A percentile compares a stretch with the other conserved stretches of the same genome.
These are phyloP conservation scores for Yarrowia osloensis DNA, from an alignment of 805 yeast species.

Conservation along the genomic window DNA sequence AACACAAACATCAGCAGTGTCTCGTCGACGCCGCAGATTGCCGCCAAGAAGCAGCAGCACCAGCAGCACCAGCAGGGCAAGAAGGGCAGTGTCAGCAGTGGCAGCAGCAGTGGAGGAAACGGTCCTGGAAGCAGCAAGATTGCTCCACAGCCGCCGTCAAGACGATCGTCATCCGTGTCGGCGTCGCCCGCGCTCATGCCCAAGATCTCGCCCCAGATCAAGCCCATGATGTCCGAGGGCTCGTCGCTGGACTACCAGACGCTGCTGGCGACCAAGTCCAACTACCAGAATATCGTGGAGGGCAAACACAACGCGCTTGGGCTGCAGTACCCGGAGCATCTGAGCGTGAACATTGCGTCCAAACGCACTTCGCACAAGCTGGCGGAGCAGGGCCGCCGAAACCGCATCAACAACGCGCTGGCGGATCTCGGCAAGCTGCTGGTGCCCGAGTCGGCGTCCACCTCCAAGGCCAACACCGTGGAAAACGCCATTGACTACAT, in stretches of 20 bases:
- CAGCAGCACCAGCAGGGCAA: neutral
- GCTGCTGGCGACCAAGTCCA: constrained; percentile 46
- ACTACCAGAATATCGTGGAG: constrained; percentile 48
- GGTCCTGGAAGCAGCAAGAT: neutral
- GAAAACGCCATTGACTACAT: constrained; percentile 83
- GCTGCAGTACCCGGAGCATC: constrained; percentile 46
- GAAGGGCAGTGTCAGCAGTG: constrained; percentile 6
- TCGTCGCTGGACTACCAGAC: constrained; percentile 31
- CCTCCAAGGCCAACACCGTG: constrained; percentile 93
- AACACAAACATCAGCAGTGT: constrained; percentile 20
- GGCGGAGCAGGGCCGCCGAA: constrained; percentile 95
- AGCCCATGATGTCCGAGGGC: constrained; percentile 30
- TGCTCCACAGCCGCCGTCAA: constrained; percentile 7
- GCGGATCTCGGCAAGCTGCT: constrained; percentile 69
- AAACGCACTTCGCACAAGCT: constrained; percentile 80
- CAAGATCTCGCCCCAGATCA: constrained; percentile 37
- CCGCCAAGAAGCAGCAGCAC: constrained; percentile 10
- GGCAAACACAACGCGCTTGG: constrained; percentile 49
- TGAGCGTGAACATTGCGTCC: constrained; percentile 44
- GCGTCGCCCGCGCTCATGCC: constrained; percentile 39
- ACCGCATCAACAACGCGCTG: constrained; percentile 86
- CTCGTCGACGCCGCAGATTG: constrained; percentile 9
- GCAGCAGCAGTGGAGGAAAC: neutral
- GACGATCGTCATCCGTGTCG: constrained; percentile 31
- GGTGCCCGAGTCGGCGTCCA: constrained; percentile 59